Base-by-base conservation (phyloP, 1,284 basidiomycete genomes). In the Rhodotorula sp. region DNA sequence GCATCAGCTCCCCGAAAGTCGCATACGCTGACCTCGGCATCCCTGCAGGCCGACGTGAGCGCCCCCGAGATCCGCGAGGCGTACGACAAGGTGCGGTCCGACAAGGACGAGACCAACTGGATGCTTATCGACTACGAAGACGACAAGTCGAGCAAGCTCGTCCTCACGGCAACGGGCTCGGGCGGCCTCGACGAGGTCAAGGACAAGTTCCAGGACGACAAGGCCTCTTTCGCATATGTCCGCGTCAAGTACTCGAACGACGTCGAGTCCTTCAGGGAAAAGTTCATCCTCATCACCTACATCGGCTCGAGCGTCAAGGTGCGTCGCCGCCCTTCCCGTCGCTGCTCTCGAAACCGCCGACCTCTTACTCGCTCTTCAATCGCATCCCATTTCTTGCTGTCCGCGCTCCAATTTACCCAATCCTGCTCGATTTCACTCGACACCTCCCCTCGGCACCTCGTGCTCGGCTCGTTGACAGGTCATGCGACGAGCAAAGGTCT, bases 181-280 rank as follows among this genome's bases (percentile, higher is more conserved):
- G 75, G 71, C 12, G 73, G 73, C 7, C 64, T 76, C 44, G 66
- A 68, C 17, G 75, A 74, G 58, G 66, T 76, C 63, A 76, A 72
- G 62, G 13, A 41, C 23, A 44, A 68, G 48, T 45, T 76, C 45
- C 48, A 60, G 44, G 68, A 72, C 12, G 64, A 61, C 16, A 64
- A 61, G 42, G 75, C 73, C 2, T 59, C 58, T n/a, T 76, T 76
- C 53, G 75, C 61, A 5, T 76, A 76, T 57, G 66, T 68, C 4
- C 61, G 70, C 34, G 66, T 76, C 19, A 74, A 70, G 41, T 77
- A 73, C 64, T 52, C 71, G 41, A 77, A 75, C 75, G 75, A 77
- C 61, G 69, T 66, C 49, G 75, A 77, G 52, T 74, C 73, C 25
- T 52, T 59, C n/a, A 68, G 75, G 21, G 70, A 73, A 44, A 75